phyloP scores from a whole-genome alignment of 179 eudicot genomes.

The Silene coronaria region DNA sequence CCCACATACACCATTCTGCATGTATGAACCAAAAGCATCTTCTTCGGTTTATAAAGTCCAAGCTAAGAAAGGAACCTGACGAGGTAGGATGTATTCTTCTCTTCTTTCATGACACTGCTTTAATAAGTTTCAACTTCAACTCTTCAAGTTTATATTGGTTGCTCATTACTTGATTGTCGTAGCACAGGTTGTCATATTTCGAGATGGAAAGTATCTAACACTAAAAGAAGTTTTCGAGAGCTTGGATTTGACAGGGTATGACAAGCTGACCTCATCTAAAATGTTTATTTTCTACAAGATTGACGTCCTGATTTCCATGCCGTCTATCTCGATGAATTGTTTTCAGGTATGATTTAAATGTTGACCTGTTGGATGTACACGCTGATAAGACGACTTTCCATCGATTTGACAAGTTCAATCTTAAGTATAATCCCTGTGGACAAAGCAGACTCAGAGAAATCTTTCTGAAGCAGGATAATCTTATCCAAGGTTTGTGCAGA shows the following conservation, averaged over 20 bases:
- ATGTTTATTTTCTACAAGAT: constrained; percentile 12
- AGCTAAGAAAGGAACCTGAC: constrained; percentile 71
- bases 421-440: constrained; percentile 86
- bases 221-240: constrained; percentile 84
- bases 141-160: constrained; percentile 2
- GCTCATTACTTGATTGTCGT: constrained; percentile 18
- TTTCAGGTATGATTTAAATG: constrained; percentile 73
- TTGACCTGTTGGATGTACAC: constrained; percentile 78
- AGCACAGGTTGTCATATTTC: constrained; percentile 71
- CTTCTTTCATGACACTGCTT: neutral
- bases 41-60: constrained; percentile 72
- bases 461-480: constrained; percentile 77
- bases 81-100: constrained; percentile 41
- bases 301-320: constrained; percentile 7
- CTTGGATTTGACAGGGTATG: constrained; percentile 73
- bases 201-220: constrained; percentile 75
- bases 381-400: constrained; percentile 84
- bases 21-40: constrained; percentile 92
- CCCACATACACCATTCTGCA: constrained; percentile 85
- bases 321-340: constrained; percentile 13
- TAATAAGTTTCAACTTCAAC: neutral
- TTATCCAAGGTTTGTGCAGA: constrained; percentile 57
- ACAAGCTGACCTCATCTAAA: constrained; percentile 11
- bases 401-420: constrained; percentile 78
- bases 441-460: constrained; percentile 85